These are phyloP conservation scores for Coemansia sp. DNA, from an alignment of 192 early-diverging fungal species.

Conservation along the genomic window DNA sequence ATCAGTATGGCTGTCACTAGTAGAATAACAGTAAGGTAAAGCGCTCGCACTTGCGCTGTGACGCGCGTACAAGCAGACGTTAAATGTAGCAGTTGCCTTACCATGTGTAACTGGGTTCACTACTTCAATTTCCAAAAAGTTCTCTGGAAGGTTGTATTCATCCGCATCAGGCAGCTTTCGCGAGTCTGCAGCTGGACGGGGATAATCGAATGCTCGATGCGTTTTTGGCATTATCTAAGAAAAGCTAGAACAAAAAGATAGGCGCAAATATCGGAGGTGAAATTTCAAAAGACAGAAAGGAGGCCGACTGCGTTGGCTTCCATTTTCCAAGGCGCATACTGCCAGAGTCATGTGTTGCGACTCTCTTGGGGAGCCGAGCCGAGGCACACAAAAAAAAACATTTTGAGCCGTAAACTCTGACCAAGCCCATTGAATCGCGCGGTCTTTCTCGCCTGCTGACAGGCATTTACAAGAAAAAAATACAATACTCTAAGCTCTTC, in stretches of 20 bases:
- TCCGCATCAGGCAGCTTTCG: constrained; percentile 45
- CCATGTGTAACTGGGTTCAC: constrained; percentile 80
- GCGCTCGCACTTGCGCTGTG: background rate
- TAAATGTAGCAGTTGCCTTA: background rate
- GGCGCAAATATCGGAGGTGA: background rate
- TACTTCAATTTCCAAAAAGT: constrained; percentile 96
- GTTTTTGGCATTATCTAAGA: background rate
- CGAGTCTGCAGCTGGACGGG: background rate
- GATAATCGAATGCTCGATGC: background rate
- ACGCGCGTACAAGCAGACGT: background rate
- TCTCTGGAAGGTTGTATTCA: constrained; percentile 88
- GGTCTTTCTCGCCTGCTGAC: background rate
- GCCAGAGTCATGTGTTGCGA: background rate
- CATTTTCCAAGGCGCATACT: background rate
- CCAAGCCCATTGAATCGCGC: background rate
- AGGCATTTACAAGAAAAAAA: background rate
- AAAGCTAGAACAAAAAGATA: background rate
- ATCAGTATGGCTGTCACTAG: background rate
- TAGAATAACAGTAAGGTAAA: background rate
- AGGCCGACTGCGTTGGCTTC: background rate
- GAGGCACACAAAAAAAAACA: background rate
- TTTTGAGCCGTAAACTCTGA: background rate
- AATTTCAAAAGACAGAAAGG: background rate
- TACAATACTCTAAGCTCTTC: too few relatives aligned
- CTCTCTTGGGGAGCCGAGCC: background rate